Evolutionary conservation across 2,329 filamentous ascomycete genomes (phyloP), one percentile per base, ranked within the genome.

Genomic region (Tympanopsis confertula): DNA sequence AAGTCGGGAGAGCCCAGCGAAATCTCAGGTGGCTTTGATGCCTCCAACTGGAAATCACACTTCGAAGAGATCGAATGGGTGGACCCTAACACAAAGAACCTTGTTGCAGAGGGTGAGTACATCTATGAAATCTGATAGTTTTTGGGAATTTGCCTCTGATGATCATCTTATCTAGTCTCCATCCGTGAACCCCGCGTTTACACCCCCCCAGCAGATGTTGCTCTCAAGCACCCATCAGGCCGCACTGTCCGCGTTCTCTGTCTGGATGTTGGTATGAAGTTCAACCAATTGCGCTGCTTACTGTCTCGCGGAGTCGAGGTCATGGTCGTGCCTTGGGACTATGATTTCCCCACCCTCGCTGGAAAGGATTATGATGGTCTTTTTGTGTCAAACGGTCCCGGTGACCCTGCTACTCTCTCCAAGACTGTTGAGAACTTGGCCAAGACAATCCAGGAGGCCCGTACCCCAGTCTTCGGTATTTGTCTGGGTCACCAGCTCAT

Each of bases 181-280:
- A 84, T 87, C 59, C 82, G 82, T 61, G 67, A 81, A 45, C 86
- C 89, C 40, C 89, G 86, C 58, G 71, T 94, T 40, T 96, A 89
- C 65, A 78, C 78, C 50, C 87, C 88, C 38, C 75, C 77, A 45
- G 63, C 77, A 22, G 72, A 78, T 41, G 73, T 70, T 50, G 78
- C 81, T 45, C 73, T 94, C 50, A 82, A 85, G 61, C 87, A 94
- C 62, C 83, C 88, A 29, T 93, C 86, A 40, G 91, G 89, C 44
- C 83, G 88, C 50, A 72, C 81, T 36, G 72, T 96, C 41, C 85
- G 88, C 55, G 80, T 98, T 43, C 69, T 96, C 37, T 94, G 87
- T 57, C 75, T 98, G 49, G 91, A 98, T 65, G 89, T 98, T 49
- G 91, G 91, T 58, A 80, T 96, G 69, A 98, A 98, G 65, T 95